These are phyloP conservation scores for Corymbia maculata DNA, from an alignment of 345 rosid genomes.

Conservation along the genomic window DNA sequence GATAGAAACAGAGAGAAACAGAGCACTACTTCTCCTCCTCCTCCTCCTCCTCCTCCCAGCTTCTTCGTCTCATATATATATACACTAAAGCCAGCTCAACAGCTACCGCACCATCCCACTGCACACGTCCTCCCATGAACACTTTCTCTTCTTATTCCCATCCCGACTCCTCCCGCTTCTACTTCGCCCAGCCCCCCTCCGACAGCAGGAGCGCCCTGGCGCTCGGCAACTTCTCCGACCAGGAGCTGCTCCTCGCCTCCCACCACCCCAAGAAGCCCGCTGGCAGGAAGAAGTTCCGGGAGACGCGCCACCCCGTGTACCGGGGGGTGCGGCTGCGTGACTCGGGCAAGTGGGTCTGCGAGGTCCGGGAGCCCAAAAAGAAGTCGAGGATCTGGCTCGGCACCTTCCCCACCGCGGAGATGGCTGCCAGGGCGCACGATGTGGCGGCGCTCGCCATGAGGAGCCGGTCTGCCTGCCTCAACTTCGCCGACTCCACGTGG, in stretches of 20 bases:
- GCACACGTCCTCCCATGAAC: slow-evolving; percentile 6
- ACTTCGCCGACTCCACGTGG: slow-evolving; percentile 86
- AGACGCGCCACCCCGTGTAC: slow-evolving; percentile 84
- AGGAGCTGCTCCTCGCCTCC: slow-evolving; percentile 49
- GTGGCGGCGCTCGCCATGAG: slow-evolving; percentile 69
- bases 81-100: neutral
- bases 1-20: no score
- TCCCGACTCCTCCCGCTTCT: neutral
- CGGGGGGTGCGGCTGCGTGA: slow-evolving; percentile 66
- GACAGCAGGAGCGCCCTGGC: slow-evolving; percentile 2
- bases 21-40: no score
- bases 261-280: slow-evolving; percentile 64
- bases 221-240: slow-evolving; percentile 24
- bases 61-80: neutral
- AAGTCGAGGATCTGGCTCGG: slow-evolving; percentile 89
- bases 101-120: neutral
- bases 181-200: slow-evolving; percentile 3
- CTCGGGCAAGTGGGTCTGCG: slow-evolving; percentile 88
- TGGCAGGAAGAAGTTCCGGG: slow-evolving; percentile 79
- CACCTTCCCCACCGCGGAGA: slow-evolving; percentile 58
- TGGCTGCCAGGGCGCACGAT: slow-evolving; percentile 94
- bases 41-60: neutral
- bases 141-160: slow-evolving; percentile 5
- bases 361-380: slow-evolving; percentile 80
- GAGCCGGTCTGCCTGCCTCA: slow-evolving; percentile 69